phyloP scores from a whole-genome alignment of 805 yeast species.

The Tetrapisispora namnaoensis region DNA sequence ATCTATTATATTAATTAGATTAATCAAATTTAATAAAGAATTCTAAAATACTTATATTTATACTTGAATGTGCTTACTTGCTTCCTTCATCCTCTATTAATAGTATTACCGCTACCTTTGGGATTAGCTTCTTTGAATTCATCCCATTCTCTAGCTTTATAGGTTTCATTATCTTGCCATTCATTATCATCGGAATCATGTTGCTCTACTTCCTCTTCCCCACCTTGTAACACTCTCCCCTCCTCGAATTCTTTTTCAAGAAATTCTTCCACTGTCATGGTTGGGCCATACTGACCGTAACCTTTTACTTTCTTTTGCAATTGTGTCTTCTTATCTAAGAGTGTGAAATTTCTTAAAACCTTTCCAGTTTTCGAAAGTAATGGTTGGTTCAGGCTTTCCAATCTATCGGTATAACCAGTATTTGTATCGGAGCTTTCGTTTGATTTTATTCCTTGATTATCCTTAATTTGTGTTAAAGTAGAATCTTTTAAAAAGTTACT shows the following conservation, averaged over 20 bases:
- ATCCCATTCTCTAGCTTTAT: slow-evolving; percentile 83
- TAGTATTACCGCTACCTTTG: slow-evolving; percentile 85
- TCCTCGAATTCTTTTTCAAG: slow-evolving; percentile 75
- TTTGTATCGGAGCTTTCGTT: slow-evolving; percentile 14
- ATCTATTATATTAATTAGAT: no score
- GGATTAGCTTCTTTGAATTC: slow-evolving; percentile 81
- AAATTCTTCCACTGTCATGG: slow-evolving; percentile 89
- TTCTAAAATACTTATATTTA: no score
- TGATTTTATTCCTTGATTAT: slow-evolving; percentile 4
- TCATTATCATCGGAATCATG: slow-evolving; percentile 44
- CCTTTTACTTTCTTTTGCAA: slow-evolving; percentile 64
- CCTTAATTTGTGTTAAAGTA: background rate
- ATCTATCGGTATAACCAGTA: slow-evolving; percentile 51
- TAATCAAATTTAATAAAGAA: no score
- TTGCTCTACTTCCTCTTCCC: slow-evolving; percentile 31
- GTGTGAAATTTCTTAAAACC: slow-evolving; percentile 74
- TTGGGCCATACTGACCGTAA: slow-evolving; percentile 86
- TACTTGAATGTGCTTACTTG: background rate
- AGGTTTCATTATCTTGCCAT: slow-evolving; percentile 53
- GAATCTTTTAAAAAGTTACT: slow-evolving; percentile 29
- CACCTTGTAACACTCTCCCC: slow-evolving; percentile 63
- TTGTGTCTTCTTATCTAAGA: slow-evolving; percentile 49
- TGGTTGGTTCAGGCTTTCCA: slow-evolving; percentile 45
- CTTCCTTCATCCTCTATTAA: slow-evolving; percentile 41
- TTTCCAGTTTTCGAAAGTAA: slow-evolving; percentile 64